Conservation (phyloP, 1,284 basidiomycete species). For the Boletellus sp. region DNA sequence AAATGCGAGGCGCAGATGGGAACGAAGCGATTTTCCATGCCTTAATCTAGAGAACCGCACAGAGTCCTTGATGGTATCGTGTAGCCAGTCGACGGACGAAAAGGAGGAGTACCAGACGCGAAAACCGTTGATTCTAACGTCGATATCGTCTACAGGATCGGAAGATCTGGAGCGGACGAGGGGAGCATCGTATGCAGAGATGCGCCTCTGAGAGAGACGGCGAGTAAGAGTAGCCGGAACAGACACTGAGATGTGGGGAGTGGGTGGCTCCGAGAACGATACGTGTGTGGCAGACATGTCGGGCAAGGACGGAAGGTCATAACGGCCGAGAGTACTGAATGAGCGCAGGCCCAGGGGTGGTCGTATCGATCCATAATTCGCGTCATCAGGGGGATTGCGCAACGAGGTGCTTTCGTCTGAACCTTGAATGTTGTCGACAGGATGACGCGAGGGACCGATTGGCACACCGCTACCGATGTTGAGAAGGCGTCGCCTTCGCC, state of each 20-base stretch:
- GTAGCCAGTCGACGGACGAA: constrained; percentile 86
- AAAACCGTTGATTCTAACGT: constrained; percentile 77
- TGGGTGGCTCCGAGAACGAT: constrained; percentile 22
- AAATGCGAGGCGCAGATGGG: constrained; percentile 63
- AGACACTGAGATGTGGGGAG: constrained; percentile 13
- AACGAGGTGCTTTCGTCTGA: constrained; percentile 22
- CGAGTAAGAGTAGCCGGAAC: constrained; percentile 18
- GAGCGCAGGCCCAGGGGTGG: constrained; percentile 11
- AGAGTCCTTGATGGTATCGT: constrained; percentile 90
- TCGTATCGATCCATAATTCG: constrained; percentile 21
- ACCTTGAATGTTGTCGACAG: constrained; percentile 1
- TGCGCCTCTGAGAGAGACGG: constrained; percentile 51
- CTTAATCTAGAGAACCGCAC: constrained; percentile 71
- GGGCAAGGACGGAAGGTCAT: constrained; percentile 10
- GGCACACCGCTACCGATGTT: constrained; percentile 19
- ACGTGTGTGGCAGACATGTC: constrained; percentile 6
- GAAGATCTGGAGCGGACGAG: constrained; percentile 27
- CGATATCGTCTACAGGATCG: constrained; percentile 47
- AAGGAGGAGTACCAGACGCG: constrained; percentile 91
- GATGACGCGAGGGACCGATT: background rate
- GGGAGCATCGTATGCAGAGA: constrained; percentile 71
- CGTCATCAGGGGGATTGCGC: constrained; percentile 1
- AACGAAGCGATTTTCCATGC: constrained; percentile 67
- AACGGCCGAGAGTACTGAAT: constrained; percentile 7
- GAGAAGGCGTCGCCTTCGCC: constrained; percentile 32